These are phyloP conservation scores for Termitomyces sp. DNA, from an alignment of 768 basidiomycete genomes.

Conservation along the genomic window DNA sequence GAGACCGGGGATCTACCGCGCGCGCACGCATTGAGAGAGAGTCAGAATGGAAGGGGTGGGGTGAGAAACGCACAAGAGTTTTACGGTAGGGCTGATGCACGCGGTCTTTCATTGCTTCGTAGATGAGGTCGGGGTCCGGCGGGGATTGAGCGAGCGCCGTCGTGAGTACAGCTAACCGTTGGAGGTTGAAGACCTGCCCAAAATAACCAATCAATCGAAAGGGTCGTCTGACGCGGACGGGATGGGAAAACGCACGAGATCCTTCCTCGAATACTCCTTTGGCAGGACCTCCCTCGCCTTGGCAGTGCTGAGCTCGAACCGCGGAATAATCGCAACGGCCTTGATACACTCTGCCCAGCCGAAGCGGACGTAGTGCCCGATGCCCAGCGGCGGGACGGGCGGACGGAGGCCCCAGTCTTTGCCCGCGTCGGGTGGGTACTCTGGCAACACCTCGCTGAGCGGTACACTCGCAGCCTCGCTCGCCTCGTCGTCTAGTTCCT, in stretches of 20 bases:
- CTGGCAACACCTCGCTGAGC: conserved; percentile 92
- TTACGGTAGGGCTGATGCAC: conserved; percentile 97
- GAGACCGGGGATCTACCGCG: conserved; percentile 84
- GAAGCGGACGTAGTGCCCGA: conserved; percentile 93
- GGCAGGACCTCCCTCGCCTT: conserved; percentile 92
- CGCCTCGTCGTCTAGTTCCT: conserved; percentile 81
- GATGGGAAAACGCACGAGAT: conserved; percentile 62
- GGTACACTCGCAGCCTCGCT: conserved; percentile 87
- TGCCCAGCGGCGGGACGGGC: conserved; percentile 83
- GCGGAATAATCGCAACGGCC: conserved; percentile 91
- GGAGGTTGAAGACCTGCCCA: conserved; percentile 98
- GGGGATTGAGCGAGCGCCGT: conserved; percentile 89
- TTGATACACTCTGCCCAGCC: conserved; percentile 82
- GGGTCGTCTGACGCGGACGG: too few species aligned
- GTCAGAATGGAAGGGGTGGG: neutral
- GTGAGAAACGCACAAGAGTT: conserved; percentile 56
- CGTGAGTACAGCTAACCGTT: conserved; percentile 93
- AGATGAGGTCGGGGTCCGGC: conserved; percentile 94
- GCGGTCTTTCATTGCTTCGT: conserved; percentile 98
- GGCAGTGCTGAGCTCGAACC: conserved; percentile 95
- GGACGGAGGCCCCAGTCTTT: conserved; percentile 90
- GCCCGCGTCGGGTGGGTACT: conserved; percentile 91
- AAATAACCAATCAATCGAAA: too few species aligned
- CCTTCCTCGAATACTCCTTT: conserved; percentile 78
- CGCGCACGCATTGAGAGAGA: neutral